Evolutionary conservation across 2,329 filamentous ascomycete species (phyloP), one percentile per base, ranked within the genome.

Genomic region (Dendryphion nanum): DNA sequence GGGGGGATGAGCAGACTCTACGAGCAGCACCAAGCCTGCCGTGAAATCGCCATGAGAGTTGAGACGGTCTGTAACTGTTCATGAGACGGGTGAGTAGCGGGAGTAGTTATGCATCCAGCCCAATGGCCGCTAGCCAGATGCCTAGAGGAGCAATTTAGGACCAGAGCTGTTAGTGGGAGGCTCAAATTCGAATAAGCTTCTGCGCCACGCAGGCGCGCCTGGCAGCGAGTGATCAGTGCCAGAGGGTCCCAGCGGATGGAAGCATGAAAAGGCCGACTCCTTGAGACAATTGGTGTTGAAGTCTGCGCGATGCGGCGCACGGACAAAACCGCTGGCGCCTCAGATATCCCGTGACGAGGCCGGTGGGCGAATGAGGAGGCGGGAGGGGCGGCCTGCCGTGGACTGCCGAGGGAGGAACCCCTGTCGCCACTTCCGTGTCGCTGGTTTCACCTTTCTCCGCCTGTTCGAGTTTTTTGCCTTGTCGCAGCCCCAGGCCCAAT

Each of bases 261-360:
- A 36, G 57, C 56, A 62, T 61, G 50, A 61, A 43, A 39, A 45
- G 47, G 39, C 33, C 23, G 40, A 37, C 57, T 47, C 59, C 59
- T 62, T 64, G 59, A 64, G 53, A 64, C 61, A 53, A 61, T 60
- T 64, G 57, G 59, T 60, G 61, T 63, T 62, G 59, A 62, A 45
- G 50, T 55, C 34, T 40, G 42, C 34, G 40, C 42, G 23, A 36
- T 29, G 30, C 24, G 38, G 43, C 38, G 47, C 52, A 51, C 45
- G 29, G 44, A 44, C 54, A 45, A 57, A 47, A 57, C 56, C 26
- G 28, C 35, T 30, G 37, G 49, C 47, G 50, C 47, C 39, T 53
- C 47, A 47, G 24, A 30, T 30, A 30, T 30, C 10, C 29, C 37
- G 26, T 34, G 38, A 40, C 17, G 16, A 6, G 5, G 4, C n/a